Conservation (phyloP, 768 basidiomycete species). For the Suillus alpinus region DNA sequence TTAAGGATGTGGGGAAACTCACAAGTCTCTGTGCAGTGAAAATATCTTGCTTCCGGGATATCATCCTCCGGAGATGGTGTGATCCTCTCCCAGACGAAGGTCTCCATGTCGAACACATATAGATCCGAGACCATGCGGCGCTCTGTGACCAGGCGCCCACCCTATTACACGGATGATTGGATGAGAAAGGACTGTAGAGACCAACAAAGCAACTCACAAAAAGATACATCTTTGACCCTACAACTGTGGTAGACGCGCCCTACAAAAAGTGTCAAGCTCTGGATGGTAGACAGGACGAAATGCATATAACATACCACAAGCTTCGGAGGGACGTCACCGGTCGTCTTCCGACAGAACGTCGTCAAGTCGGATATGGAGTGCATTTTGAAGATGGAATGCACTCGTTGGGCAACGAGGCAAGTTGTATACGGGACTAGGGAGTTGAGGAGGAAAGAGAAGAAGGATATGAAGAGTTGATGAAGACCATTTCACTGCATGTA, state of each 20-base stretch:
- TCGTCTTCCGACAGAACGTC: constrained; percentile 78
- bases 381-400: constrained; percentile 29
- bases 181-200: not conserved
- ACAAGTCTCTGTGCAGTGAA: constrained; percentile 91
- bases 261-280: constrained; percentile 25
- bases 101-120: constrained; percentile 83
- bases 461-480: constrained; percentile 3
- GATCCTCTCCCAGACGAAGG: constrained; percentile 77
- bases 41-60: constrained; percentile 84
- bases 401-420: not conserved
- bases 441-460: constrained; percentile 19
- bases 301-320: constrained; percentile 69
- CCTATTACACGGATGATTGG: constrained; percentile 41
- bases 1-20: constrained; percentile 22
- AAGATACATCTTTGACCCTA: constrained; percentile 85
- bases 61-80: constrained; percentile 60
- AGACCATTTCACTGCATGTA: constrained; percentile 4
- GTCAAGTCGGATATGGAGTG: constrained; percentile 91
- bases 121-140: constrained; percentile 89
- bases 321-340: constrained; percentile 84
- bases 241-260: constrained; percentile 90
- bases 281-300: not conserved
- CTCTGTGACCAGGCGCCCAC: constrained; percentile 82
- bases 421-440: constrained; percentile 7
- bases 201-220: constrained; percentile 53